These are phyloP conservation scores for Phialophora expanda DNA, from an alignment of 2,329 filamentous ascomycete genomes.

Conservation along the genomic window DNA sequence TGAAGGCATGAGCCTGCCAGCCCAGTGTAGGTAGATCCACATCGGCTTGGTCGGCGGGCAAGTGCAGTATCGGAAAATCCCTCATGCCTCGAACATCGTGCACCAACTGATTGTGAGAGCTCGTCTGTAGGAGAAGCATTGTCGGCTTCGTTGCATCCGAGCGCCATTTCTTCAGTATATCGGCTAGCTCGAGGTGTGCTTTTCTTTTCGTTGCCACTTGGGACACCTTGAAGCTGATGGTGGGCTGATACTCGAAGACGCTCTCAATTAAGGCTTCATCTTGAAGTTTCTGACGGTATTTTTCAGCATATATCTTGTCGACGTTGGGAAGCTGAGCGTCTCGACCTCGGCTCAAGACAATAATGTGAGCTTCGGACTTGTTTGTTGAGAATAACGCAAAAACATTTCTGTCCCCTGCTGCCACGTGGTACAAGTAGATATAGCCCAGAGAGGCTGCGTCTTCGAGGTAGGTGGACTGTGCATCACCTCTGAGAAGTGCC, in stretches of 20 bases:
- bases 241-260: slow-evolving; percentile 85
- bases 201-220: slow-evolving; percentile 90
- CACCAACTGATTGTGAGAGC: slow-evolving; percentile 76
- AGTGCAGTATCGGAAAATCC: slow-evolving; percentile 80
- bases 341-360: slow-evolving; percentile 82
- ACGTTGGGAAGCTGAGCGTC: slow-evolving; percentile 89
- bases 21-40: slow-evolving; percentile 87
- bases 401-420: slow-evolving; percentile 86
- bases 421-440: slow-evolving; percentile 90
- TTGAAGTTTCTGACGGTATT: slow-evolving; percentile 66
- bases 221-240: slow-evolving; percentile 80
- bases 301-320: slow-evolving; percentile 82
- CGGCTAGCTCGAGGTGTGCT: slow-evolving; percentile 83
- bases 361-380: slow-evolving; percentile 77
- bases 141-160: slow-evolving; percentile 81
- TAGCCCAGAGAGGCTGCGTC: slow-evolving; percentile 74
- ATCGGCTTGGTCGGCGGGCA: slow-evolving; percentile 82
- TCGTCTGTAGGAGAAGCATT: slow-evolving; percentile 88
- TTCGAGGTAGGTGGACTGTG: slow-evolving; percentile 76
- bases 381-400: slow-evolving; percentile 91
- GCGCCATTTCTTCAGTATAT: slow-evolving; percentile 86
- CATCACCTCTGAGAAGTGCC: slow-evolving; percentile 70
- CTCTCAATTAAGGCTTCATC: slow-evolving; percentile 76
- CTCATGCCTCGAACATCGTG: slow-evolving; percentile 84
- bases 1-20: slow-evolving; percentile 89